phyloP scores from a whole-genome alignment of 768 basidiomycete genomes.

The Pisolithus orientalis region DNA sequence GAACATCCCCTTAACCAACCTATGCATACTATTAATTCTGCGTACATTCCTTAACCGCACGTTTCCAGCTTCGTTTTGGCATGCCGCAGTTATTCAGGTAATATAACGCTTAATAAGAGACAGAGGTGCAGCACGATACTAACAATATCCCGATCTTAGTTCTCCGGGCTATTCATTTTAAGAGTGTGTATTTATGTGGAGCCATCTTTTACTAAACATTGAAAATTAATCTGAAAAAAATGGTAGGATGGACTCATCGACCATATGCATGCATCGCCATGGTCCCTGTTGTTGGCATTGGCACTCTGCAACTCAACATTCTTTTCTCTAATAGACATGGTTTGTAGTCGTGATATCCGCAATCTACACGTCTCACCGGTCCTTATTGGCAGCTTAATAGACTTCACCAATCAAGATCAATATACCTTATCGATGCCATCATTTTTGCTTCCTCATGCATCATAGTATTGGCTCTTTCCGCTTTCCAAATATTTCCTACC shows the following conservation, averaged over 20 bases:
- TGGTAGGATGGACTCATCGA: constrained; percentile 16
- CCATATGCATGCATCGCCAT: constrained; percentile 1
- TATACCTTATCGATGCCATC: constrained; percentile 17
- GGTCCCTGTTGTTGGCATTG: constrained; percentile 10
- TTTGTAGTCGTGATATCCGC: constrained; percentile 6
- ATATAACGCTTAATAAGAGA: background rate
- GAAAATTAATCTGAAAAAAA: constrained; percentile 1
- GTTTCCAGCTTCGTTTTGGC: constrained; percentile 22
- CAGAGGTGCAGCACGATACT: background rate
- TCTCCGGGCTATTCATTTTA: constrained; percentile 28
- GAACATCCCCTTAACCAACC: constrained; percentile 15
- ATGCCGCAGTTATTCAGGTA: constrained; percentile 31
- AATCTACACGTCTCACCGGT: background rate
- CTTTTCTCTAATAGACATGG: constrained; percentile 19
- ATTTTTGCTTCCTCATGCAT: constrained; percentile 20
- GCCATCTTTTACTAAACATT: background rate
- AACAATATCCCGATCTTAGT: constrained; percentile 14
- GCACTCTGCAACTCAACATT: constrained; percentile 17
- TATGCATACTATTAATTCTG: constrained; percentile 15
- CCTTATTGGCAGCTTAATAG: constrained; percentile 16
- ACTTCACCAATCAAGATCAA: constrained; percentile 10
- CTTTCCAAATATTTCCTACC: constrained; percentile 7
- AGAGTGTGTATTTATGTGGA: constrained; percentile 12
- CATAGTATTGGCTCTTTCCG: constrained; percentile 8
- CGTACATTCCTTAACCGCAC: constrained; percentile 13